These are phyloP conservation scores for Fraxinus dipetala DNA, from an alignment of 305 asterid genomes.

Conservation along the genomic window DNA sequence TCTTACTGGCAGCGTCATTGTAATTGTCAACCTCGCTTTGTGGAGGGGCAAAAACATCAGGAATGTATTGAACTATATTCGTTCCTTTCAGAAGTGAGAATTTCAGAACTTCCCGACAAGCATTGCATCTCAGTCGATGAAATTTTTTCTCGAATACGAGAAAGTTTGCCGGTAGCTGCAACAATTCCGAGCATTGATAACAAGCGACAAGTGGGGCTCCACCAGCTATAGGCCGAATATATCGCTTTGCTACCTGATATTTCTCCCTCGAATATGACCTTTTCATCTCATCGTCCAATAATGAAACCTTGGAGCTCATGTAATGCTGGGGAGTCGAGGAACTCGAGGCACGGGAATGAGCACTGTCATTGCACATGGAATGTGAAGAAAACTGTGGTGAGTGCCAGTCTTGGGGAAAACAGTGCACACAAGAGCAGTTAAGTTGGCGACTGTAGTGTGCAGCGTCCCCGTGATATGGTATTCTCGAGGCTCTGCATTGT, in stretches of 20 bases:
- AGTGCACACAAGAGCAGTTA: conserved; percentile 48
- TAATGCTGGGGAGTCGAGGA: conserved; percentile 51
- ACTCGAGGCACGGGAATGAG: conserved; percentile 30
- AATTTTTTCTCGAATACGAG: conserved; percentile 45
- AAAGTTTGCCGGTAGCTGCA: conserved; percentile 74
- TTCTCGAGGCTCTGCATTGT: conserved; percentile 33
- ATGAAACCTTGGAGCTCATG: conserved; percentile 44
- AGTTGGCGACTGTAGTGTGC: conserved; percentile 39
- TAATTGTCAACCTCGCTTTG: conserved; percentile 38
- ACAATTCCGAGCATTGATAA: conserved; percentile 57
- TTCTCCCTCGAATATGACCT: conserved; percentile 42
- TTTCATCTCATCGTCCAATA: conserved; percentile 37
- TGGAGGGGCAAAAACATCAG: conserved; percentile 48
- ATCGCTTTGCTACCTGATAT: conserved; percentile 37
- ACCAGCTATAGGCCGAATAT: conserved; percentile 65
- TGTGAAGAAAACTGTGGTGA: conserved; percentile 48
- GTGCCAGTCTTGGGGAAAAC: conserved; percentile 53
- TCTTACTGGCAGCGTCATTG: conserved; percentile 12
- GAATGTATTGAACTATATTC: conserved; percentile 45
- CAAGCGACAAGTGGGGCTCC: conserved; percentile 80
- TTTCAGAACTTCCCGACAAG: conserved; percentile 54
- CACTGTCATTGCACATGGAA: conserved; percentile 23
- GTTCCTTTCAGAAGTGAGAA: conserved; percentile 47
- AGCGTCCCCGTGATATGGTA: conserved; percentile 58
- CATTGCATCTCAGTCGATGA: conserved; percentile 63